A percentile compares a stretch with the other conserved stretches of the same genome.
Conservation (phyloP, 1,284 basidiomycete genomes). For the Mycena citricolor region DNA sequence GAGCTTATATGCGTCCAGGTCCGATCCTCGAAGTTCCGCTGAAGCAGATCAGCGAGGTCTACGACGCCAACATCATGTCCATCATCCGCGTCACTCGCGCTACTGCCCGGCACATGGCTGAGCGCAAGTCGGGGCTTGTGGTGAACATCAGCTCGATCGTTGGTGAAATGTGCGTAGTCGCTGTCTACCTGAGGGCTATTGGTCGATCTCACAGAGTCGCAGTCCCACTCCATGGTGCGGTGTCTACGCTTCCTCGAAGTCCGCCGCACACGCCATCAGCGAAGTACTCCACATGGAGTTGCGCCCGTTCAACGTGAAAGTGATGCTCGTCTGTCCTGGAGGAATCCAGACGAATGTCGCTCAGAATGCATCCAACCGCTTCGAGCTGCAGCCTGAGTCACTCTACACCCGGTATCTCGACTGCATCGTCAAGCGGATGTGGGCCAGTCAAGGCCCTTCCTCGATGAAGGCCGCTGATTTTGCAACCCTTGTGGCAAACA, state of each 20-base stretch:
- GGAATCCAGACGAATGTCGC: constrained; percentile 49
- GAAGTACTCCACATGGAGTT: constrained; percentile 26
- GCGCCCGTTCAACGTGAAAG: constrained; percentile 21
- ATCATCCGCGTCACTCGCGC: constrained; percentile 18
- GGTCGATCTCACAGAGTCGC: background rate
- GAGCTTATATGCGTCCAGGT: constrained; percentile 24
- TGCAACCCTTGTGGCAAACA: background rate
- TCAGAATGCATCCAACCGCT: constrained; percentile 37
- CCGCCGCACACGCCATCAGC: constrained; percentile 20
- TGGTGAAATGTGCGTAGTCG: constrained; percentile 17
- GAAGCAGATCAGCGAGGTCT: constrained; percentile 8
- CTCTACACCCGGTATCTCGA: constrained; percentile 1
- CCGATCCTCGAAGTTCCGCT: constrained; percentile 19
- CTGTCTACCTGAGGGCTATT: constrained; percentile 18
- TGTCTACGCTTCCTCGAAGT: constrained; percentile 24
- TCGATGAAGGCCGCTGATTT: constrained; percentile 7
- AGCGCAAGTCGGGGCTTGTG: constrained; percentile 17
- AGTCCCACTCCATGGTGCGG: constrained; percentile 21
- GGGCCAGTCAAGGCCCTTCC: constrained; percentile 7
- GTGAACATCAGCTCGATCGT: constrained; percentile 24
- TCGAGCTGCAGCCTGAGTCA: background rate
- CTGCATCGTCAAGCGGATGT: constrained; percentile 13
- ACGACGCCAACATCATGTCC: constrained; percentile 23
- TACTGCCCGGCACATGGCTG: constrained; percentile 24
- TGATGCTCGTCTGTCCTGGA: constrained; percentile 21